Conservation (phyloP, 106 monocot genomes). For the Alisma plantagoaquatica region DNA sequence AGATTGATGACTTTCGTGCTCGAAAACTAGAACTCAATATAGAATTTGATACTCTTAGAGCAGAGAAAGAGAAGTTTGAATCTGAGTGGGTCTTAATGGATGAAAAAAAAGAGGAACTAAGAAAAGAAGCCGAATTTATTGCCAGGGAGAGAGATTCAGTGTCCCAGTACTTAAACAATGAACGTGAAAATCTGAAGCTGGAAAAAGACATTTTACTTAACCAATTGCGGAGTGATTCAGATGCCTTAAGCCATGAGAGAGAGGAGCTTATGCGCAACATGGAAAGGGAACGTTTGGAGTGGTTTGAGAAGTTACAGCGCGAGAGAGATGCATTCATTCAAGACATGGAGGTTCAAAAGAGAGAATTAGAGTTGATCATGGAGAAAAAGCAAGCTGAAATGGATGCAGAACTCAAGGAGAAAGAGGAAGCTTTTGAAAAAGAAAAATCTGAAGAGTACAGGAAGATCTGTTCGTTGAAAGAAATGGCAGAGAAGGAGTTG, state of each 20-base stretch:
- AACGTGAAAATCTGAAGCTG: conserved; percentile 57
- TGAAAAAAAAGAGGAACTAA: conserved; percentile 63
- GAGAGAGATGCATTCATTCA: conserved; percentile 72
- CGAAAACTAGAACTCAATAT: conserved; percentile 47
- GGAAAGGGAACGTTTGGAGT: conserved; percentile 65
- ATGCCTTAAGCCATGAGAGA: conserved; percentile 54
- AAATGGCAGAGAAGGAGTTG: conserved; percentile 43
- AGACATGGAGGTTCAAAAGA: conserved; percentile 58
- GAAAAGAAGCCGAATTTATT: conserved; percentile 46
- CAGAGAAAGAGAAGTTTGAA: conserved; percentile 95
- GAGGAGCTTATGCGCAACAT: conserved; percentile 54
- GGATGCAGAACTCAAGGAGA: conserved; percentile 60
- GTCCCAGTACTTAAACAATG: conserved; percentile 49
- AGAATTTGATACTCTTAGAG: conserved; percentile 46
- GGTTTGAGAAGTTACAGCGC: conserved; percentile 56
- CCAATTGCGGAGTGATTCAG: conserved; percentile 48
- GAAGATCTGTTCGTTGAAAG: conserved; percentile 51
- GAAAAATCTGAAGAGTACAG: conserved; percentile 53
- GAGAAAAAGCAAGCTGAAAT: conserved; percentile 49
- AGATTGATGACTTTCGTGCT: conserved; percentile 77
- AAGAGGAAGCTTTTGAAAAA: conserved; percentile 52
- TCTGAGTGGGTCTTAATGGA: conserved; percentile 86
- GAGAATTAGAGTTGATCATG: conserved; percentile 50
- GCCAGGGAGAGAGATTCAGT: conserved; percentile 52
- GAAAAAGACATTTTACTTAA: conserved; percentile 66